Conservation (phyloP, 345 rosid genomes). For the Crucihimalaya himalaica region DNA sequence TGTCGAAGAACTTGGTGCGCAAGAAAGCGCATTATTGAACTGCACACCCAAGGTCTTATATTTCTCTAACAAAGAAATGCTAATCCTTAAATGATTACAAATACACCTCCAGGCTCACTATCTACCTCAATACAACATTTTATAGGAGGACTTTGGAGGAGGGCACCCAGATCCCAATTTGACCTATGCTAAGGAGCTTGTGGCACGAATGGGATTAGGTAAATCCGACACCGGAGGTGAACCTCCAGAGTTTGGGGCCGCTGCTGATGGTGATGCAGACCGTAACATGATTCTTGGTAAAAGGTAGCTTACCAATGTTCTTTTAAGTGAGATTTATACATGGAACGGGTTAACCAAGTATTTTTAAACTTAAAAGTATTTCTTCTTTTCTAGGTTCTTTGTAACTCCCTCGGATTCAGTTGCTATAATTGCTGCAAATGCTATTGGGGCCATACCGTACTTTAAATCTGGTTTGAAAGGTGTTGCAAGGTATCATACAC, state of each 20-base stretch:
- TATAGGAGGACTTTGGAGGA: conserved; percentile 99
- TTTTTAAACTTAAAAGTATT: conserved; percentile 9
- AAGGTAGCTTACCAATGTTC: conserved; percentile 52
- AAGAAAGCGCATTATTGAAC: conserved; percentile 82
- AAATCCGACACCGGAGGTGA: conserved; percentile 69
- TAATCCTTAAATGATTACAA: not conserved
- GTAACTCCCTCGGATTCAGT: conserved; percentile 99
- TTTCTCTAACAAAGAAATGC: conserved; percentile 6
- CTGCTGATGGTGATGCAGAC: conserved; percentile 99
- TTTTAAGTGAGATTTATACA: conserved; percentile 2
- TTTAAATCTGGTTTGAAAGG: conserved; percentile 96
- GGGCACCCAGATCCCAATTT: conserved; percentile 99
- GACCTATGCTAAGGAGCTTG: conserved; percentile 97
- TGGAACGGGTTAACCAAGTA: conserved; percentile 3
- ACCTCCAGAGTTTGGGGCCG: conserved; percentile 99
- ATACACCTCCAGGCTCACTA: conserved; percentile 14
- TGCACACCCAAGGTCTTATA: conserved; percentile 81
- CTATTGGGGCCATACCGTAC: conserved; percentile 85
- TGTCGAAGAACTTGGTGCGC: conserved; percentile 95
- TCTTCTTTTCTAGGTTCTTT: conserved; percentile 66
- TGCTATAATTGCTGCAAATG: conserved; percentile 98
- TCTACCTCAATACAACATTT: conserved; percentile 17
- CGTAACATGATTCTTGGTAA: conserved; percentile 99
- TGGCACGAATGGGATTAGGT: conserved; percentile 91
- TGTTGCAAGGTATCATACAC: conserved; percentile 82